Evolutionary conservation across 2,329 filamentous ascomycete species (phyloP).

Genomic region (Aureobasidium lini): DNA sequence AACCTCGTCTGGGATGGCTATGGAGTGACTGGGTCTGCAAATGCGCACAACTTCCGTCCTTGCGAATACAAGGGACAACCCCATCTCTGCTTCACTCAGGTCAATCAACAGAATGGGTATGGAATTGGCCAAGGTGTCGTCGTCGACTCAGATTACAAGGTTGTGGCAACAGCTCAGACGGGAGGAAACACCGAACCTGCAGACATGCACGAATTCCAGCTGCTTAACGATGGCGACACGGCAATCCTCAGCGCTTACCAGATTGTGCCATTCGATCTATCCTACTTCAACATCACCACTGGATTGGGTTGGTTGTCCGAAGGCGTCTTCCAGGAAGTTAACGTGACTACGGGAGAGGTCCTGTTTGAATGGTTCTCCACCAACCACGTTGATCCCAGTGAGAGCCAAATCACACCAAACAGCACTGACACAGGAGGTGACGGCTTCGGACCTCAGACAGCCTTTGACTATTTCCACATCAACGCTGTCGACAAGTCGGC

Average conservation of each 20-base stretch:
- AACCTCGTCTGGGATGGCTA: conserved; percentile 32
- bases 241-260: conserved; percentile 22
- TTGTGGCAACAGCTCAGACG: conserved; percentile 34
- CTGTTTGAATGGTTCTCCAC: conserved; percentile 51
- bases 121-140: conserved; percentile 40
- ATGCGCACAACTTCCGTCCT: conserved; percentile 37
- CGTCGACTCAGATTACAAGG: conserved; percentile 38
- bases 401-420: conserved; percentile 32
- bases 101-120: conserved; percentile 38
- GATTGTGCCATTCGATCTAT: conserved; percentile 33
- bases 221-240: conserved; percentile 32
- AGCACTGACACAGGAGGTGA: conserved; percentile 31
- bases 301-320: conserved; percentile 40
- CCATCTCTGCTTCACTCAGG: conserved; percentile 42
- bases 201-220: conserved; percentile 42
- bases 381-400: conserved; percentile 42
- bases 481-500: conserved; percentile 44
- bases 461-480: conserved; percentile 49
- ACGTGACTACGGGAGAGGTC: conserved; percentile 44
- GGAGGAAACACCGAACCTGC: conserved; percentile 17
- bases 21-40: conserved; percentile 35
- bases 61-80: conserved; percentile 37
- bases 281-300: conserved; percentile 23
- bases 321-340: conserved; percentile 27
- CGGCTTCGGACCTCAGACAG: conserved; percentile 34